Percentiles rank a stretch among this genome's conserved stretches.
Evolutionary conservation across 208 protist species (phyloP).

Genomic region (Wallacemonas sp.): DNA sequence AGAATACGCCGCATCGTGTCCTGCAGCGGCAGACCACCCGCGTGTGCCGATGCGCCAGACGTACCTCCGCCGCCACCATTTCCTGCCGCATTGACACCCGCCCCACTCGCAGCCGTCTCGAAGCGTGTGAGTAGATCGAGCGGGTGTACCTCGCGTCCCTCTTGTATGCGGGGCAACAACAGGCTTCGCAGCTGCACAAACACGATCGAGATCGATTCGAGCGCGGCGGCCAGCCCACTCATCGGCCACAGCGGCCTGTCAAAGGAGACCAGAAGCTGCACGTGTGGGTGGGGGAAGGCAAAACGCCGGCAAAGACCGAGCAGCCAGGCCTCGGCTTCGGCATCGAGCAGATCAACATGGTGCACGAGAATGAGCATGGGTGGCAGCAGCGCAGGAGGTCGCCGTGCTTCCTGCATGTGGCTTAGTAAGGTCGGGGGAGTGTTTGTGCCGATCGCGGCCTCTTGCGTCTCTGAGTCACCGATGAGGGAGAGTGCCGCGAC

Average conservation of each 20-base stretch:
- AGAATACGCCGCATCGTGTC: conserved; percentile 83
- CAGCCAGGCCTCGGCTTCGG: conserved; percentile 31
- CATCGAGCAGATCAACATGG: conserved; percentile 61
- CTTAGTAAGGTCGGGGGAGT: too few species aligned
- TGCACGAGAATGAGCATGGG: conserved; percentile 61
- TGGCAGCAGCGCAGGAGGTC: conserved; percentile 8
- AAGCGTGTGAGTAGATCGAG: conserved; percentile 56
- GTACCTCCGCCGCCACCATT: conserved; percentile 12
- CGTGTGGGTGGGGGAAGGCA: conserved; percentile 31
- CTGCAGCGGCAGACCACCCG: conserved; percentile 43
- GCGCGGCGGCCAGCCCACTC: conserved; percentile 9
- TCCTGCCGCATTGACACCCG: conserved; percentile 2
- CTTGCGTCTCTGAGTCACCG: not conserved
- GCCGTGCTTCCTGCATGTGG: conserved; percentile 2
- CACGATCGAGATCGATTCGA: conserved; percentile 40
- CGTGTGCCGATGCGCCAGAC: not conserved
- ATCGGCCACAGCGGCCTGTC: conserved; percentile 64
- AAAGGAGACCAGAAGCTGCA: conserved; percentile 59
- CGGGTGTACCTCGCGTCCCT: conserved; percentile 42
- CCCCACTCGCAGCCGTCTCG: conserved; percentile 34
- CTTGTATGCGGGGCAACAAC: conserved; percentile 64
- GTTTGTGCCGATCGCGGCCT: too few species aligned
- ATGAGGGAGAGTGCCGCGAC: conserved; percentile 14
- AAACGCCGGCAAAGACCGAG: conserved; percentile 41
- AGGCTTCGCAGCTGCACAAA: conserved; percentile 58